Percentiles rank a stretch among this genome's conserved stretches.
These are phyloP conservation scores for Mycena latifolia DNA, from an alignment of 768 basidiomycete genomes.

Conservation along the genomic window DNA sequence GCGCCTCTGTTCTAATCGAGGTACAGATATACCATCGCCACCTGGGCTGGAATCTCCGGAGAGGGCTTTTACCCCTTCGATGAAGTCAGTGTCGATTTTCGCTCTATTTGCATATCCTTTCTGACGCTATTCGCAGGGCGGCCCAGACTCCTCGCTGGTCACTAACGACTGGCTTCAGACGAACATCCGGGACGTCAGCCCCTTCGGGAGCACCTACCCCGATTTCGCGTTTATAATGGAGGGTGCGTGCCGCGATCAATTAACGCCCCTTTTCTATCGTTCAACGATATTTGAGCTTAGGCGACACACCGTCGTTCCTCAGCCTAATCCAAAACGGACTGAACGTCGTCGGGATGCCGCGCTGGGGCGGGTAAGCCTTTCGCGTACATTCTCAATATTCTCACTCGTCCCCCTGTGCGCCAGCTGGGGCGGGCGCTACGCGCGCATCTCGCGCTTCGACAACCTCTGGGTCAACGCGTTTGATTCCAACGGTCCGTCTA, in stretches of 20 bases:
- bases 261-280: no score
- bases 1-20: neutral
- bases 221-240: conserved; percentile 34
- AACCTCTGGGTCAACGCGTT: conserved; percentile 19
- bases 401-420: no score
- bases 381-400: no score
- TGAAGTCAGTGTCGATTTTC: neutral
- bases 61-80: conserved; percentile 26
- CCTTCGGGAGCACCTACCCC: conserved; percentile 27
- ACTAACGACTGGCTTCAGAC: conserved; percentile 31
- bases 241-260: no score
- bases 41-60: conserved; percentile 25
- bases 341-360: conserved; percentile 23
- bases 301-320: conserved; percentile 31
- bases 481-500: conserved; percentile 8
- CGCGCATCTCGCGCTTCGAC: conserved; percentile 7
- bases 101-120: no score
- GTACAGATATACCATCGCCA: conserved; percentile 4
- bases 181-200: conserved; percentile 28
- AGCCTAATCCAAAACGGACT: conserved; percentile 30
- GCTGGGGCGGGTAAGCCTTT: no score
- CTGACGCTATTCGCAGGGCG: neutral
- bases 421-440: conserved; percentile 34
- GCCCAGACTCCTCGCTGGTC: conserved; percentile 27
- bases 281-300: no score